phyloP scores from a whole-genome alignment of 2,329 filamentous ascomycete genomes.

The Hypoxylon sp. region DNA sequence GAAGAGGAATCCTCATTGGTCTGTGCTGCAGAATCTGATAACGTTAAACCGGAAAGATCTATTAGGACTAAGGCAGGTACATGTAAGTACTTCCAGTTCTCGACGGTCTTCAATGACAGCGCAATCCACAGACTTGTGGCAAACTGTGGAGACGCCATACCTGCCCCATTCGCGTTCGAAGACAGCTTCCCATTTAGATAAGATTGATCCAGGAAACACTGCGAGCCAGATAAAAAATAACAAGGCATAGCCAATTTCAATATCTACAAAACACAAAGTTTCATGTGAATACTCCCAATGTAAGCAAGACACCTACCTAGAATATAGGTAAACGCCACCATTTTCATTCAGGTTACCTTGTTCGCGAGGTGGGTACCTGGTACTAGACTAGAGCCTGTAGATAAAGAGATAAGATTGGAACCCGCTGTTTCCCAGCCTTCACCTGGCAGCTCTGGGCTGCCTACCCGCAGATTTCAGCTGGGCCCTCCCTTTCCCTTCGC shows the following conservation, averaged over 20 bases:
- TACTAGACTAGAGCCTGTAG: slow-evolving; percentile 2
- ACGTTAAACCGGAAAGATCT: slow-evolving; percentile 40
- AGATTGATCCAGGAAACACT: background rate
- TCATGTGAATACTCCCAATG: background rate
- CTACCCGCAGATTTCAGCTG: background rate
- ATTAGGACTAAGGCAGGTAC: slow-evolving; percentile 9
- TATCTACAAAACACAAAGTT: background rate
- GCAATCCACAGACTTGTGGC: background rate
- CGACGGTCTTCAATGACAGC: background rate
- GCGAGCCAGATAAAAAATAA: background rate
- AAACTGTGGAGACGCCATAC: slow-evolving; percentile 1
- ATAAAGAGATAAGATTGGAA: slow-evolving; percentile 15
- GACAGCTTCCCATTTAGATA: background rate
- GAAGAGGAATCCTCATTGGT: slow-evolving; percentile 34
- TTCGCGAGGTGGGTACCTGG: background rate
- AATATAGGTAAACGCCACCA: background rate
- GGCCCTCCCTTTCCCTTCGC: slow-evolving; percentile 2
- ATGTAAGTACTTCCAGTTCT: slow-evolving; percentile 15
- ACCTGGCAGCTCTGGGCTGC: background rate
- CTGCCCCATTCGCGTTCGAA: background rate
- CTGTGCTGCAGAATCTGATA: slow-evolving; percentile 42
- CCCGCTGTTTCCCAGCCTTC: slow-evolving; percentile 21
- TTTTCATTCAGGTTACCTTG: slow-evolving; percentile 1
- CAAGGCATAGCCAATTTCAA: background rate
- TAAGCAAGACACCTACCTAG: background rate